A percentile compares a stretch with the other conserved stretches of the same genome.
phyloP scores from a whole-genome alignment of 345 rosid species.

The Eucalyptus tenuipes region DNA sequence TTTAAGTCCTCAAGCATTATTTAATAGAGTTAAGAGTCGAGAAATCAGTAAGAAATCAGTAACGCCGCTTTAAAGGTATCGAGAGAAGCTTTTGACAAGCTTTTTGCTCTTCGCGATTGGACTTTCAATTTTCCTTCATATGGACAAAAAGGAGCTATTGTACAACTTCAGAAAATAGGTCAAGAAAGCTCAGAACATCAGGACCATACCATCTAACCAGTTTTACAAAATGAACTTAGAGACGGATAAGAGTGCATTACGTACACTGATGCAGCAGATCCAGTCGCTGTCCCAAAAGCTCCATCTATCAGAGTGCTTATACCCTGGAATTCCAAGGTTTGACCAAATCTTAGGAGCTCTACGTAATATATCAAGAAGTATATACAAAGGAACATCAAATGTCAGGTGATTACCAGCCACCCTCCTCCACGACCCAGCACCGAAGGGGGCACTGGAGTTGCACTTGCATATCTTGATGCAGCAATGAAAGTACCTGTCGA shows the following conservation, averaged over 20 bases:
- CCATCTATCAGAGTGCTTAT: slow-evolving; percentile 52
- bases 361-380: background rate
- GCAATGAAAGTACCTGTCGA: slow-evolving; percentile 67
- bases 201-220: background rate
- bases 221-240: background rate
- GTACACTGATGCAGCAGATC: slow-evolving; percentile 69
- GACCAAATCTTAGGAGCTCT: background rate
- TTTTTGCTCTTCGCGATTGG: background rate
- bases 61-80: background rate
- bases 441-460: slow-evolving; percentile 72
- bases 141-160: background rate
- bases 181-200: background rate
- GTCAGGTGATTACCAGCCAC: slow-evolving; percentile 41
- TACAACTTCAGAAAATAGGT: background rate
- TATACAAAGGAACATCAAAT: background rate
- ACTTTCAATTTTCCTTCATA: background rate
- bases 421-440: slow-evolving; percentile 77
- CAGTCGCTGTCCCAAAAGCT: slow-evolving; percentile 52
- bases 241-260: slow-evolving; percentile 5
- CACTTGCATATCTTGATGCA: slow-evolving; percentile 74
- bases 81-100: background rate
- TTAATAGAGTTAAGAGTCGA: background rate
- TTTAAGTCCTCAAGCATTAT: background rate
- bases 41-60: background rate
- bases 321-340: slow-evolving; percentile 29